Conservation (phyloP, 768 basidiomycete genomes). For the Phylloporus arenicola region DNA sequence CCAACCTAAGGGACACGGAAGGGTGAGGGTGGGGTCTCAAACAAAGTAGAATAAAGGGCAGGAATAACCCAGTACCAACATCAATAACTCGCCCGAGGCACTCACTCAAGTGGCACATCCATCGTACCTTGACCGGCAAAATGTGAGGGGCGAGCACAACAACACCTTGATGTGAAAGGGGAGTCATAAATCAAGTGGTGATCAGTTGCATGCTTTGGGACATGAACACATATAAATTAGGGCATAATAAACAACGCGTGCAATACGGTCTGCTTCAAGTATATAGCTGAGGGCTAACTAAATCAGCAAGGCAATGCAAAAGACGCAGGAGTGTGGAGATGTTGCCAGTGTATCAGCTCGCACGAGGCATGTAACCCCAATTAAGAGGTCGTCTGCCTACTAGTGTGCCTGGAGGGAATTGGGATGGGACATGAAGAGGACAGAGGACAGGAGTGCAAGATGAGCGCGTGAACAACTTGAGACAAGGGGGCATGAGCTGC, state of each 20-base stretch:
- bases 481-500: conserved; percentile 29
- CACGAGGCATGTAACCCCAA: too few species aligned
- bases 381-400: too few species aligned
- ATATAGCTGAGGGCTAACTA: conserved; percentile 21
- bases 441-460: conserved; percentile 40
- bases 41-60: too few species aligned
- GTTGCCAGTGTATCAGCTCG: too few species aligned
- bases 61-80: too few species aligned
- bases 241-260: conserved; percentile 42
- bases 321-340: too few species aligned
- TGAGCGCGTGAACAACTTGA: conserved; percentile 48
- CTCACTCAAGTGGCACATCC: too few species aligned
- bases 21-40: too few species aligned
- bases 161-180: not conserved
- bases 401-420: too few species aligned
- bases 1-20: too few species aligned
- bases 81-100: too few species aligned
- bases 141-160: conserved; percentile 24
- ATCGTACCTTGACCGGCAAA: conserved; percentile 1
- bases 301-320: conserved; percentile 20
- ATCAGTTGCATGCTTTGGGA: conserved; percentile 39
- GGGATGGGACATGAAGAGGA: too few species aligned
- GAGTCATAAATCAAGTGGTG: conserved; percentile 35
- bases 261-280: conserved; percentile 20
- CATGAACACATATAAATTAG: conserved; percentile 33